Conservation (phyloP, 2,329 filamentous ascomycete genomes). For the Plenodomus lindquistii region DNA sequence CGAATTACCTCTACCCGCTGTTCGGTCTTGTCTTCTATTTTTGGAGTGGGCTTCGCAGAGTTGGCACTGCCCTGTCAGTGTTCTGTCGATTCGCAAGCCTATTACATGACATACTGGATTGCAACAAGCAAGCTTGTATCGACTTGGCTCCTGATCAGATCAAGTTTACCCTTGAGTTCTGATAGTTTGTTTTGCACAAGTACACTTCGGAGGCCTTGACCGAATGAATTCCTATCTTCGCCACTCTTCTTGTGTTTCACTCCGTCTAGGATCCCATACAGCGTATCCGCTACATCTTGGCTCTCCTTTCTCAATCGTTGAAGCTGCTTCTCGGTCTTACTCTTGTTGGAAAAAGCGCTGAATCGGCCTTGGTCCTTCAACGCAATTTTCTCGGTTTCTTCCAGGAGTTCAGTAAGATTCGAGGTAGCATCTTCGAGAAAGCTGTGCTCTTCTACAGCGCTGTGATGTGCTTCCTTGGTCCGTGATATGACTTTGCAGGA, state of each 20-base stretch:
- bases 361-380: not conserved
- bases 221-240: not conserved
- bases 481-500: not conserved
- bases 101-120: slow-evolving; percentile 5
- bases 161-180: not conserved
- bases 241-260: not conserved
- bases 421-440: slow-evolving; percentile 1
- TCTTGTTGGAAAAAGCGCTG: not conserved
- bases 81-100: not conserved
- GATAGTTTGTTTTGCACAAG: slow-evolving; percentile 1
- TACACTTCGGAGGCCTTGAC: slow-evolving; percentile 3
- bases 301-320: not conserved
- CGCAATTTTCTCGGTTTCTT: not conserved
- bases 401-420: slow-evolving; percentile 1
- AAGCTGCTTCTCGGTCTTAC: not conserved
- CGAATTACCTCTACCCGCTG: not conserved
- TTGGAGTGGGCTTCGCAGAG: not conserved
- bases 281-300: not conserved
- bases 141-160: slow-evolving; percentile 6
- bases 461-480: not conserved
- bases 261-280: not conserved
- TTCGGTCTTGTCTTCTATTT: not conserved
- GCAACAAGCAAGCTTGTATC: slow-evolving; percentile 12
- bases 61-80: not conserved
- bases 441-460: not conserved